Evolutionary conservation across 176 grass and related monocot species (phyloP).

Genomic region (Juncus inflexus): DNA sequence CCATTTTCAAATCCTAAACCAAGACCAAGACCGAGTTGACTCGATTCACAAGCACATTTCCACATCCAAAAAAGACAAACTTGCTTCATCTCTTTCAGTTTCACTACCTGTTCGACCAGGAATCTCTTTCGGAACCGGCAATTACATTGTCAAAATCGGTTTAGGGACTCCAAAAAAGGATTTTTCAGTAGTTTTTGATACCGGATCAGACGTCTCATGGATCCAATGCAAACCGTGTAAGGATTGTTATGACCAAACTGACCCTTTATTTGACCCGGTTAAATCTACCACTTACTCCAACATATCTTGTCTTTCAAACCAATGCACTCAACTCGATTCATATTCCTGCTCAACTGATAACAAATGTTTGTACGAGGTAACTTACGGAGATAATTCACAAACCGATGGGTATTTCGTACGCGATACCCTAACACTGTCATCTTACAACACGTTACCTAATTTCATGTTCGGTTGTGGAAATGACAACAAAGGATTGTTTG

Average conservation of each 20-base stretch:
- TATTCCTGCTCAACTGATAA: constrained; percentile 21
- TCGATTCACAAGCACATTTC: constrained; percentile 37
- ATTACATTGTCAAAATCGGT: constrained; percentile 63
- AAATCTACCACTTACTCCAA: constrained; percentile 46
- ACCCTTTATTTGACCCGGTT: constrained; percentile 71
- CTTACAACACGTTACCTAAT: constrained; percentile 20
- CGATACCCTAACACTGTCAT: constrained; percentile 49
- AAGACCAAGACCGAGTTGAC: constrained; percentile 50
- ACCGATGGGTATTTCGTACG: constrained; percentile 52
- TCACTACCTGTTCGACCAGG: constrained; percentile 47
- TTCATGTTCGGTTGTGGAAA: constrained; percentile 81
- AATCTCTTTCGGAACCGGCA: constrained; percentile 41
- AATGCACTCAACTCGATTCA: constrained; percentile 43
- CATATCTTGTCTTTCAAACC: constrained; percentile 31
- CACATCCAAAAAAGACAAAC: neutral
- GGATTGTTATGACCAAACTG: constrained; percentile 54
- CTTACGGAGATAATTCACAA: constrained; percentile 60
- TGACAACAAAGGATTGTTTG: constrained; percentile 45
- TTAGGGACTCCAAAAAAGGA: constrained; percentile 55
- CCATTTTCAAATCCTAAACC: constrained; percentile 38
- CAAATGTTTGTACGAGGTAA: constrained; percentile 51
- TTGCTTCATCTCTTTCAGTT: constrained; percentile 28
- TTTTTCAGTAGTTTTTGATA: constrained; percentile 63
- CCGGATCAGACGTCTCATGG: constrained; percentile 84
- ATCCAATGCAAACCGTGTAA: constrained; percentile 67